Conservation (phyloP, 257 asterid species). For the Salvia splendens region DNA sequence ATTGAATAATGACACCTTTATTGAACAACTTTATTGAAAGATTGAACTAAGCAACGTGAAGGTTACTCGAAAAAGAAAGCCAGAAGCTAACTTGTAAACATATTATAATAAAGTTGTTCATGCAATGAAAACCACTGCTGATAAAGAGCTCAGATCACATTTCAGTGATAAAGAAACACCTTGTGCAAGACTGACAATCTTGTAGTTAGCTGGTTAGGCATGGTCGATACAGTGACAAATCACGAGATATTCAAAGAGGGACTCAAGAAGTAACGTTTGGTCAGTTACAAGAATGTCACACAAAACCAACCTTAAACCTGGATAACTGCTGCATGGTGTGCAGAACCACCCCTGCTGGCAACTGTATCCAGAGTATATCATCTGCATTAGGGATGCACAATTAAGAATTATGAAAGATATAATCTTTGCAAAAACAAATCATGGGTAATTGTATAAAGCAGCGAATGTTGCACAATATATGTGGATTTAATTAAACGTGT, state of each 20-base stretch:
- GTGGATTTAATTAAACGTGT: not conserved
- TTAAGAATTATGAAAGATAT: conserved; percentile 13
- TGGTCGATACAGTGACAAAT: not conserved
- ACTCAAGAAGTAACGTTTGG: not conserved
- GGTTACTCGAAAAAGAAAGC: not conserved
- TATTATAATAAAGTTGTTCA: not conserved
- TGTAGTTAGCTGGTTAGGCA: not conserved
- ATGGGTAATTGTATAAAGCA: conserved; percentile 1
- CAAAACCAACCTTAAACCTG: conserved; percentile 70
- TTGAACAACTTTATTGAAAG: not conserved
- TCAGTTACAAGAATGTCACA: not conserved
- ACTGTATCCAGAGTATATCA: conserved; percentile 89
- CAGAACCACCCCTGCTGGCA: conserved; percentile 97
- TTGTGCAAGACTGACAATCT: not conserved
- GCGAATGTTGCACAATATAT: conserved; percentile 15
- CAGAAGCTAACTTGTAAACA: not conserved
- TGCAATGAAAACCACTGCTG: not conserved
- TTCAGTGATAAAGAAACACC: conserved; percentile 4
- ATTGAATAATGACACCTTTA: not conserved
- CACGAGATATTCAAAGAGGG: not conserved
- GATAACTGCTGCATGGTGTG: conserved; percentile 87
- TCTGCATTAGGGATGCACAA: conserved; percentile 46
- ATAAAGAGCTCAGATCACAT: not conserved
- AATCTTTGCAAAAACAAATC: conserved; percentile 8
- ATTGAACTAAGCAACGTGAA: not conserved